phyloP scores from a whole-genome alignment of 768 basidiomycete species.

The Phanerochaete carnosa region DNA sequence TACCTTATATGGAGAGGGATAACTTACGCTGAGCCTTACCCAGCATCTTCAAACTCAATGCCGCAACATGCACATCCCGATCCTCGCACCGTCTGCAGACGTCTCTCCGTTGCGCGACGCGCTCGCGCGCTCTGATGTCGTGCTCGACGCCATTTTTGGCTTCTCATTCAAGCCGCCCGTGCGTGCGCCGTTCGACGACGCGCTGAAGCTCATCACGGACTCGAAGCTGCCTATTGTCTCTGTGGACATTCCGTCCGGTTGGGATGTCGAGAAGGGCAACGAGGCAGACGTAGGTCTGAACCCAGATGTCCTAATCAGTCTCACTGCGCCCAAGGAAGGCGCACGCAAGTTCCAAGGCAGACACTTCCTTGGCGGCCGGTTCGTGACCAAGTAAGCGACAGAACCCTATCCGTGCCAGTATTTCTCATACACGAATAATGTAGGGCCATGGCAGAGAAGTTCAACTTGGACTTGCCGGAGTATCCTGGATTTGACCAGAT shows the following conservation, averaged over 20 bases:
- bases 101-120: conserved; percentile 44
- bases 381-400: conserved; percentile 74
- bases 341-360: conserved; percentile 71
- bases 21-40: too few species aligned
- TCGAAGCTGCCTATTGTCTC: conserved; percentile 82
- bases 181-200: conserved; percentile 80
- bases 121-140: conserved; percentile 65
- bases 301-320: conserved; percentile 79
- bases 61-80: conserved; percentile 80
- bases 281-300: conserved; percentile 52
- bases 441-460: conserved; percentile 73
- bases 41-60: conserved; percentile 86
- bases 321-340: conserved; percentile 94
- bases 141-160: conserved; percentile 96
- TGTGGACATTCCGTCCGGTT: conserved; percentile 95
- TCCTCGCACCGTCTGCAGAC: conserved; percentile 51
- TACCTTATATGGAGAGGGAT: background rate
- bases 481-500: conserved; percentile 83
- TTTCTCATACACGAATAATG: background rate
- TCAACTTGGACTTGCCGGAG: conserved; percentile 71
- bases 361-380: conserved; percentile 94
- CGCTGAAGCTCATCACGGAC: conserved; percentile 60
- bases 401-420: background rate
- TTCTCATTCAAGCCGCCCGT: conserved; percentile 95
- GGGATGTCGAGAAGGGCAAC: conserved; percentile 87